phyloP scores from a whole-genome alignment of 1,284 basidiomycete species.

The Leccinum fallax region DNA sequence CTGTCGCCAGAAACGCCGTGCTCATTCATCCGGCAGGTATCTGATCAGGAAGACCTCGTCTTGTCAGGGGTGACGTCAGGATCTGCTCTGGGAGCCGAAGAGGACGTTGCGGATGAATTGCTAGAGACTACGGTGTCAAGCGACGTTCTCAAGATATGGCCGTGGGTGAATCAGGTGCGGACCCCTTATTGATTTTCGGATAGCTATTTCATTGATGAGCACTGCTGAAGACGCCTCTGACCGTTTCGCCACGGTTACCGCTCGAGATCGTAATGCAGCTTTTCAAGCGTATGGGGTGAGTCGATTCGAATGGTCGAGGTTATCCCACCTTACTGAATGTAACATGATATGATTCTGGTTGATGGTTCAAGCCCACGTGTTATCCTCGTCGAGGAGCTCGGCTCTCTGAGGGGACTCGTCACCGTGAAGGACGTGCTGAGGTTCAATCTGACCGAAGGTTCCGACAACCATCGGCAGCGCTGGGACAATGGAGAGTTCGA shows the following conservation, averaged over 20 bases:
- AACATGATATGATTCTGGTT: not conserved
- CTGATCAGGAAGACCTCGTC: conserved; percentile 50
- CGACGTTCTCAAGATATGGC: conserved; percentile 76
- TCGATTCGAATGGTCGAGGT: conserved; percentile 16
- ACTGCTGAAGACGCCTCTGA: conserved; percentile 77
- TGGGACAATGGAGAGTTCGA: conserved; percentile 67
- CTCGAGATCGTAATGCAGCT: conserved; percentile 97
- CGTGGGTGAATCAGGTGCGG: conserved; percentile 89
- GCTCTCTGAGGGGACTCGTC: conserved; percentile 82
- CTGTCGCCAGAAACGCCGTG: conserved; percentile 70
- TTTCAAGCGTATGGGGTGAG: conserved; percentile 94
- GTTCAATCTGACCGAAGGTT: conserved; percentile 64
- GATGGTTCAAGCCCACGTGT: conserved; percentile 75
- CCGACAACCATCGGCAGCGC: conserved; percentile 57
- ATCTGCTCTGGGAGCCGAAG: conserved; percentile 61
- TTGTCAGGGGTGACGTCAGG: conserved; percentile 52
- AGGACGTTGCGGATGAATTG: conserved; percentile 64
- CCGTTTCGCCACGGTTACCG: conserved; percentile 90
- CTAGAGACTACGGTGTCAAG: conserved; percentile 58
- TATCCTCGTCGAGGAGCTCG: conserved; percentile 88
- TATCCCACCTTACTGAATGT: not conserved
- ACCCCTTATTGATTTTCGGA: not conserved
- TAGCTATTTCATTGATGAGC: conserved; percentile 10
- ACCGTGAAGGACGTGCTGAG: conserved; percentile 96
- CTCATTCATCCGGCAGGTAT: conserved; percentile 57